Base-by-base conservation (phyloP, 2,329 filamentous ascomycete genomes). In the Xylaria sp. region DNA sequence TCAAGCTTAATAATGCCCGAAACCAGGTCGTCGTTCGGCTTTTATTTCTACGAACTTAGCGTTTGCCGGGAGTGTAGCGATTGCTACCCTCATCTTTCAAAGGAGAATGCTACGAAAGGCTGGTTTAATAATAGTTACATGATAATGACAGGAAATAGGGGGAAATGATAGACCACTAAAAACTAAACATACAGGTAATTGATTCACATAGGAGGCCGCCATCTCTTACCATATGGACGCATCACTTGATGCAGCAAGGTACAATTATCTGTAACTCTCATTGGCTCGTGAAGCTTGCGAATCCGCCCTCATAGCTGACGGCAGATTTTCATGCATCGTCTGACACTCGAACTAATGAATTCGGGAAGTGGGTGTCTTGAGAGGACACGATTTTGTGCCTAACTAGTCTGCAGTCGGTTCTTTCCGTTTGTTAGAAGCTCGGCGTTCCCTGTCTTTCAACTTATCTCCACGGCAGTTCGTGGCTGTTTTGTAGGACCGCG, bases 231-330 rank as follows among this genome's bases (percentile, higher is more conserved):
- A n/a, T 39, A 39, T 20, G 18, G 20, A 39, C 52, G 23, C 20
- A 25, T 6, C 18, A 58, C 13, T 46, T 18, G n/a, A 64, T 37
- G 50, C 25, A 60, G 50, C 25, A 48, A 28, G 37, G 18, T 55
- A 28, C 48, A 37, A n/a, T 5, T 25, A 18, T 15, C n/a, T n/a
- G 28, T 15, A 10, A 34, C 13, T 25, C 18, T 23, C 25, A 66
- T 66, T 66, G 48, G 56, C 37, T 37, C 48, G 20, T 48, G 31
- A 48, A 10, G 39, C 25, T 37, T 25, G 18, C 46, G 18, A 60
- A 28, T 13, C 25, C 23, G 20, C 50, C 56, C 60, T 55, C 57
- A 39, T 55, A 55, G 66, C 63, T 69, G 66, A 69, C 58, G 63
- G 63, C 66, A 58, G 44, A 46, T 57, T 66, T 63, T 55, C 37